These are phyloP conservation scores for Ceriops decandra DNA, from an alignment of 345 rosid species.

Conservation along the genomic window DNA sequence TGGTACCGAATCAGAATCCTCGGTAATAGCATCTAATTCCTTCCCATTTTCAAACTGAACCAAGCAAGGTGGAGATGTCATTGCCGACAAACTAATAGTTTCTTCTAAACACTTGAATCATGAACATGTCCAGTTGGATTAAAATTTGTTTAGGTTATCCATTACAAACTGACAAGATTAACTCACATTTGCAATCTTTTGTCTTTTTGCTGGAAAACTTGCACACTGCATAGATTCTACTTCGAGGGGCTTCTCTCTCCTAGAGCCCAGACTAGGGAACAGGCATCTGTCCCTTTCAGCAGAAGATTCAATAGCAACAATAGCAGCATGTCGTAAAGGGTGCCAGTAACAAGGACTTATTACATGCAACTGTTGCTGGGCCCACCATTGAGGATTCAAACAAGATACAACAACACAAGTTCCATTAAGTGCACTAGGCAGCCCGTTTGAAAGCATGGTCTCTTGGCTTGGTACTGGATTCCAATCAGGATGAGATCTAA, in stretches of 20 bases:
- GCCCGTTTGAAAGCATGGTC: slow-evolving; percentile 22
- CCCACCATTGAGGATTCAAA: slow-evolving; percentile 73
- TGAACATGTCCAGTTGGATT: not conserved
- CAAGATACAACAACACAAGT: slow-evolving; percentile 43
- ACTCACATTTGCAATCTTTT: slow-evolving; percentile 44
- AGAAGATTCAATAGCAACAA: slow-evolving; percentile 82
- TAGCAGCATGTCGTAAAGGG: slow-evolving; percentile 73
- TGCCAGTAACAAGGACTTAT: slow-evolving; percentile 44
- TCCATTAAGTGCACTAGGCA: slow-evolving; percentile 19
- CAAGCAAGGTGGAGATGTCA: not conserved
- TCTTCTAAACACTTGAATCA: not conserved
- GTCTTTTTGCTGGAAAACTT: slow-evolving; percentile 56
- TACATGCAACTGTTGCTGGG: slow-evolving; percentile 23
- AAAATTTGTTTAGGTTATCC: not conserved
- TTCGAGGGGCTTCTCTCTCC: slow-evolving; percentile 22
- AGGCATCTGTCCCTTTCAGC: slow-evolving; percentile 67
- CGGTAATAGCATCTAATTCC: slow-evolving; percentile 24
- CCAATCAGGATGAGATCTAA: slow-evolving; percentile 9
- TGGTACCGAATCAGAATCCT: slow-evolving; percentile 17
- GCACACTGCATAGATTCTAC: slow-evolving; percentile 26
- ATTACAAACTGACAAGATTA: slow-evolving; percentile 3
- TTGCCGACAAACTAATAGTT: not conserved
- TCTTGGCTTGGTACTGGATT: slow-evolving; percentile 13
- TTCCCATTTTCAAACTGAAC: slow-evolving; percentile 39
- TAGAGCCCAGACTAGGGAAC: slow-evolving; percentile 36